phyloP scores from a whole-genome alignment of 371 early-diverging fungal genomes.

The Batkoa obscura region DNA sequence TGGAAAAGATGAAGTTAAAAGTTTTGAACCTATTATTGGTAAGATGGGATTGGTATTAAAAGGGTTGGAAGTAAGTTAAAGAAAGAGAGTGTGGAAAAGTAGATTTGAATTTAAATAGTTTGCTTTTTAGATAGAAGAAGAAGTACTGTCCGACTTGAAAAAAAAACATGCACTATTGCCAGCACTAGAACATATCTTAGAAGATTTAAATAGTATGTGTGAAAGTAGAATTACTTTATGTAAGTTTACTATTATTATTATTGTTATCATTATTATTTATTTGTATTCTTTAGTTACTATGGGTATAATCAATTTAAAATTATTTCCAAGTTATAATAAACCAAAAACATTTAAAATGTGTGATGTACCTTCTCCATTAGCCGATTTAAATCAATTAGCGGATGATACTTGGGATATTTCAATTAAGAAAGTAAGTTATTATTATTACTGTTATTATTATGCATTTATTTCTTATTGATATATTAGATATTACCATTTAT shows the following conservation, averaged over 20 bases:
- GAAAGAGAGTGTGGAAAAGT: too few species aligned
- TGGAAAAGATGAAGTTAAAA: slow-evolving; percentile 40
- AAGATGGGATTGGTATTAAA: slow-evolving; percentile 60
- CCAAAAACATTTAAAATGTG: slow-evolving; percentile 57
- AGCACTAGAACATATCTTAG: slow-evolving; percentile 65
- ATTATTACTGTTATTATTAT: background rate
- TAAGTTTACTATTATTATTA: too few species aligned
- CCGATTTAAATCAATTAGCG: slow-evolving; percentile 39
- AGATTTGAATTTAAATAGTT: background rate
- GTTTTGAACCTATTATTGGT: slow-evolving; percentile 59
- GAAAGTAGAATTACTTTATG: slow-evolving; percentile 78
- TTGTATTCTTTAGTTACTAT: slow-evolving; percentile 36
- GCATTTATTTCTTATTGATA: background rate
- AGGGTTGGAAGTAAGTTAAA: slow-evolving; percentile 38
- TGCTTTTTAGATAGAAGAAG: slow-evolving; percentile 37
- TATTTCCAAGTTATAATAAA: slow-evolving; percentile 60
- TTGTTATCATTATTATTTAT: too few species aligned
- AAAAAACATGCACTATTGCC: slow-evolving; percentile 31
- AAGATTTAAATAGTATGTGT: slow-evolving; percentile 65
- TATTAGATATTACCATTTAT: slow-evolving; percentile 27
- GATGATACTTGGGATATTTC: slow-evolving; percentile 72
- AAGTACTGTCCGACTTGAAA: slow-evolving; percentile 26
- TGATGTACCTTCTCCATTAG: slow-evolving; percentile 62
- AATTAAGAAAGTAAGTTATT: slow-evolving; percentile 30
- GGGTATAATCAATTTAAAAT: slow-evolving; percentile 58